Base-by-base conservation (phyloP, 345 rosid species). In the Triadica sebifera region DNA sequence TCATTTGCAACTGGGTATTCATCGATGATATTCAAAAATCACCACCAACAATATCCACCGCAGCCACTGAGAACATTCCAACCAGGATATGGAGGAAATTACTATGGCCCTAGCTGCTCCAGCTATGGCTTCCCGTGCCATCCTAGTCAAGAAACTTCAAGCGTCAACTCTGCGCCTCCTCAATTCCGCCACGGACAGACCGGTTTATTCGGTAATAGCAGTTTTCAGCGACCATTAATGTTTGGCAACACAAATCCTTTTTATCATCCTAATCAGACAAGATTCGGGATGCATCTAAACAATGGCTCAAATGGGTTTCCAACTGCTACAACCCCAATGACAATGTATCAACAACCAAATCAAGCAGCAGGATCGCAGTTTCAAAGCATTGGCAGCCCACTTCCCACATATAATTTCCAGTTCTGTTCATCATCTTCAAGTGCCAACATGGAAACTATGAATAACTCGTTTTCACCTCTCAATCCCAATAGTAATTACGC, bases 1-100 rank as follows among this genome's bases (percentile, higher is more conserved):
- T 74, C 38, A 34, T 86, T 82, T 29, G 76, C 82, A 8, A 2
- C 76, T 16, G 77, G 79, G n/a, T 78, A 86, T 49, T 4, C 77
- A 8, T 61, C 68, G 1, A 10, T 55, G 11, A 12, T 69, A 45
- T 12, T 56, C 0, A 51, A 56, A 65, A 39, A 61, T 16, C 4
- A 24, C 25, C 71, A 70, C 41, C 57, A 55, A 19, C 69, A 79
- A 1, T 20, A 70, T 43, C n/a, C 52, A 0, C 67, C 25, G 10
- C 52, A 45, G 19, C 43, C 37, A 17, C 25, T 6, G 20, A 56
- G 38, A 59, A 0, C 52, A 39, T 68, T 69, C 64, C 79, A 68
- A 41, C 67, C 74, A 4, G 67, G 68, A 12, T 38, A 17, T 62
- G 76, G 53, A 52, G 56, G 69, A 38, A 57, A 0, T 41, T 12